phyloP scores from a whole-genome alignment of 2,329 filamentous ascomycete species.

The Cercospora sesami region DNA sequence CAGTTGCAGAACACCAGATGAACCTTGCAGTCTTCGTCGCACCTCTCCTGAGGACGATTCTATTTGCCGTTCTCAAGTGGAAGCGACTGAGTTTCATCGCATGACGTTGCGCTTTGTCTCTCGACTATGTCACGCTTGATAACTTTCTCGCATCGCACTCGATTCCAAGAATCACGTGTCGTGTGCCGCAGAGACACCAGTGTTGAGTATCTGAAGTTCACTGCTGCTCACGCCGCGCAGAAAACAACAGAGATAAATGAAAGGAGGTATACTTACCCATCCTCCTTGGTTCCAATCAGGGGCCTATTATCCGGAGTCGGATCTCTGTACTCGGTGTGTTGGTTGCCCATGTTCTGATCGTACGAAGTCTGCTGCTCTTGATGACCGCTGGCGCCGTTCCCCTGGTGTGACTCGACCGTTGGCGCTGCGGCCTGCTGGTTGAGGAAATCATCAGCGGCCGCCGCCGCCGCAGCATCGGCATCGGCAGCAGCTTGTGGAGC shows the following conservation, averaged over 20 bases:
- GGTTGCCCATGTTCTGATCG: conserved; percentile 34
- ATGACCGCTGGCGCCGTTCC: conserved; percentile 26
- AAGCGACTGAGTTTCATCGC: not conserved
- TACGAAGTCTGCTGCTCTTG: conserved; percentile 28
- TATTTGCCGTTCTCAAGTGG: not conserved
- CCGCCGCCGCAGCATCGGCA: conserved; percentile 17
- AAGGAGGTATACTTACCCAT: conserved; percentile 67
- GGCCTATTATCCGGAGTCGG: conserved; percentile 45
- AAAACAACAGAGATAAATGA: not conserved
- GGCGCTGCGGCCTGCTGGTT: conserved; percentile 16
- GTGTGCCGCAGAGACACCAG: not conserved
- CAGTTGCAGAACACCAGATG: not conserved
- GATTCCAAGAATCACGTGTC: not conserved
- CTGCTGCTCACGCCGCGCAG: conserved; percentile 19
- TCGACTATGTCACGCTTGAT: not conserved
- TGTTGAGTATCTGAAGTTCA: not conserved
- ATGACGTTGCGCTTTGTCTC: not conserved
- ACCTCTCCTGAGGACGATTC: not conserved
- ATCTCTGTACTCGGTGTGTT: conserved; percentile 34
- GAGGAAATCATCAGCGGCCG: conserved; percentile 13
- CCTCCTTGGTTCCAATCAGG: conserved; percentile 76
- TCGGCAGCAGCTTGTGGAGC: conserved; percentile 20
- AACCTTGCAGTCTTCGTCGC: not conserved
- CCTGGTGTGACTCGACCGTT: conserved; percentile 21
- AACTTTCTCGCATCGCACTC: not conserved